Evolutionary conservation across 129 eudicot genomes (phyloP), one percentile per base, ranked within the genome.

Genomic region (Mikania micrantha): DNA sequence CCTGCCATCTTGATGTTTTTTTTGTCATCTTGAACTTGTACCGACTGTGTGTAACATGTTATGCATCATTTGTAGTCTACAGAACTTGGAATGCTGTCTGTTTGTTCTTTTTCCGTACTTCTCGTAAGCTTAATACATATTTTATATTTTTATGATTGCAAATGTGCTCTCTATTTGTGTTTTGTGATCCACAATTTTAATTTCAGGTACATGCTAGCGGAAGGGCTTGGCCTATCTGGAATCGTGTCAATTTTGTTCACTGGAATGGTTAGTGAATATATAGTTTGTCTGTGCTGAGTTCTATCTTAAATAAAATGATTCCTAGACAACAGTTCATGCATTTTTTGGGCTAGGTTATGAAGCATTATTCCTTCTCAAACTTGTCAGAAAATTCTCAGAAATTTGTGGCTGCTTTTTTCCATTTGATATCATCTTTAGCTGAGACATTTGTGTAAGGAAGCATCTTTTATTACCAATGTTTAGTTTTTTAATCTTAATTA

Each of bases 141-240:
- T 28, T 25, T 70, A 45, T 71, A 35, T 0, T 34, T 78, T 45
- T 49, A 19, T 64, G 45, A 69, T 50, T 15, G 63, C n/a, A n/a
- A 47, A 29, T 17, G 39, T 42, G 15, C 58, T n/a, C 57, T 69
- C 66, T 74, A 12, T n/a, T 27, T 35, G 42, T 79, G 70, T 54
- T 38, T 58, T 31, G 4, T 77, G 56, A 36, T 72, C 32, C 29
- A 65, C 28, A 31, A 20, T 74, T 15, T 64, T 34, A 49, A 67
- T 39, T 83, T 9, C 67, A 94, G 99, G 81, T 94, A 94, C 84
- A 94, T 94, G 99, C 79, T 94, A 59, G 89, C 99, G 11, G 99
- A 94, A 85, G 99, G 99, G 50, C 93, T 94, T 75, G 99, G 99
- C 68, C 87, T 94, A 60, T 94, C 99, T 61, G 99, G 99, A 72